phyloP scores from a whole-genome alignment of 345 rosid species.

The Rhodamnia rubescens region DNA sequence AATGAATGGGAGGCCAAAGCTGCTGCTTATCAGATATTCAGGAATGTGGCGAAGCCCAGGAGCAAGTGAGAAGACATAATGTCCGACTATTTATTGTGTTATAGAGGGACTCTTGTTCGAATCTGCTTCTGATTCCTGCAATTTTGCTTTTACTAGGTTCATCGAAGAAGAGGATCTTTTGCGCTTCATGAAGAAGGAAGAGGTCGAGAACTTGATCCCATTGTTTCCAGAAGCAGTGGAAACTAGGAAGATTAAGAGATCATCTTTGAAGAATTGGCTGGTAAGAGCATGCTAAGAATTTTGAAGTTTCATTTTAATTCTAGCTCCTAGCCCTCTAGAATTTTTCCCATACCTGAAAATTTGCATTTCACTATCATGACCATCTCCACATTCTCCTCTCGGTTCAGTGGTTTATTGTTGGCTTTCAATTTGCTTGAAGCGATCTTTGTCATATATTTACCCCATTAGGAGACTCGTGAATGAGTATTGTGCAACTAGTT shows the following conservation, averaged over 20 bases:
- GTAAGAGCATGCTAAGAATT: constrained; percentile 11
- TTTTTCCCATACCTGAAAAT: background rate
- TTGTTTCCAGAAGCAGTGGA: constrained; percentile 47
- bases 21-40: constrained; percentile 52
- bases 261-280: constrained; percentile 53
- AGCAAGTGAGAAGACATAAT: constrained; percentile 30
- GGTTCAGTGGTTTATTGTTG: background rate
- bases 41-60: constrained; percentile 45
- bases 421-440: background rate
- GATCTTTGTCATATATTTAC: background rate
- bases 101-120: background rate
- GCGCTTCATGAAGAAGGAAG: constrained; percentile 51
- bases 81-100: background rate
- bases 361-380: background rate
- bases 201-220: constrained; percentile 35
- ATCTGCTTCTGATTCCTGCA: background rate
- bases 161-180: constrained; percentile 61
- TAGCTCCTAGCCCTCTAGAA: background rate
- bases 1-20: constrained; percentile 64
- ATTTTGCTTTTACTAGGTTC: constrained; percentile 16
- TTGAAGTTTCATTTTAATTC: background rate
- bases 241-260: constrained; percentile 47
- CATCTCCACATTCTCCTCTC: background rate
- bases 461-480: background rate
- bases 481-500: background rate